Percentiles rank a stretch among this genome's conserved stretches.
These are phyloP conservation scores for Ceratonia siliqua DNA, from an alignment of 306 rosid genomes.

Conservation along the genomic window DNA sequence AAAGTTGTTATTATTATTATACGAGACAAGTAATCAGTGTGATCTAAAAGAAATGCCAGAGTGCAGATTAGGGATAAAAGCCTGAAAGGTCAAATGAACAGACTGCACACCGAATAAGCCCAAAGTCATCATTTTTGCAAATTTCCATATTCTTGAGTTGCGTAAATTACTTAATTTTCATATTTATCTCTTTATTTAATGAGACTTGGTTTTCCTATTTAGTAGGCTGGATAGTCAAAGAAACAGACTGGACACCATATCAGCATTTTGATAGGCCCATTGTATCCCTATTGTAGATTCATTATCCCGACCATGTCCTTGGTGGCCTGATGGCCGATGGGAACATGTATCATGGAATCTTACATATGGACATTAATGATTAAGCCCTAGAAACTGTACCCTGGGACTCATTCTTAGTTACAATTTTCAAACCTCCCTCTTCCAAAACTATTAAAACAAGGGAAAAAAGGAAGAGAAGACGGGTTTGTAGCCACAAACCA, in stretches of 20 bases:
- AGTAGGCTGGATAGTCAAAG: constrained; percentile 50
- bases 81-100: constrained; percentile 43
- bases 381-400: constrained; percentile 6
- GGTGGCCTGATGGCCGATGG: neutral
- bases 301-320: neutral
- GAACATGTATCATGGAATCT: neutral
- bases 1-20: constrained; percentile 14
- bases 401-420: neutral
- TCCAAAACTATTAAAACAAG: neutral
- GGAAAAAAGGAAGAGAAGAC: neutral
- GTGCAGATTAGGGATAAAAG: neutral
- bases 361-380: neutral
- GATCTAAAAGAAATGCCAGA: constrained; percentile 23
- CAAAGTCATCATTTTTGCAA: constrained; percentile 31
- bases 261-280: neutral
- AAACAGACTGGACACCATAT: constrained; percentile 51
- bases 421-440: neutral
- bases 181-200: constrained; percentile 27
- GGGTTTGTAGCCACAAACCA: neutral
- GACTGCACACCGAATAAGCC: constrained; percentile 33
- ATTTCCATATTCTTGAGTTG: constrained; percentile 32
- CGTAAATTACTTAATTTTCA: constrained; percentile 34
- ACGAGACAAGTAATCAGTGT: constrained; percentile 25
- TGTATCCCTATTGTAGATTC: constrained; percentile 6
- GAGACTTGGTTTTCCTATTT: constrained; percentile 37